Percentiles rank a stretch among this genome's conserved stretches.
These are phyloP conservation scores for Funneliformis mosseae DNA, from an alignment of 192 early-diverging fungal species.

Conservation along the genomic window DNA sequence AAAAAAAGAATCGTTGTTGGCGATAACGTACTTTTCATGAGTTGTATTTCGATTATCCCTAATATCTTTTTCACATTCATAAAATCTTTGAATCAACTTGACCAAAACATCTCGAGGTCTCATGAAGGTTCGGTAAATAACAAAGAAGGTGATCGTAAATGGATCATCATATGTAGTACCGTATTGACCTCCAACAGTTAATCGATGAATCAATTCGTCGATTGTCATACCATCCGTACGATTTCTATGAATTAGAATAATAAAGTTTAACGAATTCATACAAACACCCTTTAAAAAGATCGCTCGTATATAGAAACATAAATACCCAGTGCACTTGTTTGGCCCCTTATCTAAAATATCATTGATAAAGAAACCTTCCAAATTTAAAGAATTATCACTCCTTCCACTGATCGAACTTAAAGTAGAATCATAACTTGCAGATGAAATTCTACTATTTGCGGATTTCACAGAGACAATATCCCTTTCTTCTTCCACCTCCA, in stretches of 20 bases:
- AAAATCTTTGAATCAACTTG: slow-evolving; percentile 10
- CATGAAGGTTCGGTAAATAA: slow-evolving; percentile 16
- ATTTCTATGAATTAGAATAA: background rate
- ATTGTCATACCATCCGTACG: background rate
- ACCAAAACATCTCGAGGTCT: slow-evolving; percentile 21
- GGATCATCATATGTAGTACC: slow-evolving; percentile 17
- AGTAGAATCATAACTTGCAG: background rate
- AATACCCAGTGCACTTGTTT: slow-evolving; percentile 11
- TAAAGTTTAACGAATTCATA: background rate
- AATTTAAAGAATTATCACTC: background rate
- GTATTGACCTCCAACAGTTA: slow-evolving; percentile 14
- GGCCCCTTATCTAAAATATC: background rate
- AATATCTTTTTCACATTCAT: background rate
- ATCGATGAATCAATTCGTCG: slow-evolving; percentile 21
- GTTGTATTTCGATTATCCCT: background rate
- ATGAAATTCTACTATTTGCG: background rate
- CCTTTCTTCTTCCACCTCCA: slow-evolving; percentile 19
- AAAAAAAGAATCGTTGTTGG: background rate
- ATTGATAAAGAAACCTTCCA: background rate
- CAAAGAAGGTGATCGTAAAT: slow-evolving; percentile 19
- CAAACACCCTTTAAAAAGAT: background rate
- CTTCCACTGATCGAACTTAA: background rate
- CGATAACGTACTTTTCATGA: slow-evolving; percentile 14
- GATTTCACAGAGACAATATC: background rate
- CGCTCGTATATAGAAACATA: background rate